A percentile compares a stretch with the other conserved stretches of the same genome.
Evolutionary conservation across 108 stramenopile genomes (phyloP).

Genomic region (Hondaea fermentalgiana): DNA sequence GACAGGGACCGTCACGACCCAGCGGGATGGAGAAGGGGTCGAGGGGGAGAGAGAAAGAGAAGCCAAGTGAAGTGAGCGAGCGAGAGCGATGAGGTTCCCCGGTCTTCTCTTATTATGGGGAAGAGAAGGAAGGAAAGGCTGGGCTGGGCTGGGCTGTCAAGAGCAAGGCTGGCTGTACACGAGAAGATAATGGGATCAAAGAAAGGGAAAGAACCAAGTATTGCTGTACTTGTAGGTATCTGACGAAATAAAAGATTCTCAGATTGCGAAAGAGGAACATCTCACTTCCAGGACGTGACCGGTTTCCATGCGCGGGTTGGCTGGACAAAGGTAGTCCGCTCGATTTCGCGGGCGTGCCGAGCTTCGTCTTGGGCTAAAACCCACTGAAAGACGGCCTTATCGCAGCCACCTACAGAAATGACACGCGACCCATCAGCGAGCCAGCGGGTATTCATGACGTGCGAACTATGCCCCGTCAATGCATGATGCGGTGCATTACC

Average conservation of each 20-base stretch:
- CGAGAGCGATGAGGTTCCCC: too few relatives aligned
- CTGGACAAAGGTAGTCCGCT: not conserved
- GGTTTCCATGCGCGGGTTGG: not conserved
- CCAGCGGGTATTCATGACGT: slow-evolving; percentile 38
- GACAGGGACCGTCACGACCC: too few relatives aligned
- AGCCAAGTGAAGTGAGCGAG: too few relatives aligned
- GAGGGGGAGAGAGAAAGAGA: too few relatives aligned
- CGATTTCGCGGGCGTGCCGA: not conserved
- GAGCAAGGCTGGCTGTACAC: too few relatives aligned
- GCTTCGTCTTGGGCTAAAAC: not conserved
- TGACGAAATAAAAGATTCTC: not conserved
- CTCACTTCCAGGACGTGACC: not conserved
- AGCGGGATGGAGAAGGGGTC: too few relatives aligned
- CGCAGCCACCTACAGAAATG: slow-evolving; percentile 28
- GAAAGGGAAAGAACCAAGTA: too few relatives aligned
- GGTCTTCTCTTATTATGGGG: too few relatives aligned
- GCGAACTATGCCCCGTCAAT: slow-evolving; percentile 26
- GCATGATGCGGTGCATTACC: not conserved
- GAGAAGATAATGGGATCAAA: too few relatives aligned
- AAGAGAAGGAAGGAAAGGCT: too few relatives aligned
- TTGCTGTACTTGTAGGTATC: too few relatives aligned
- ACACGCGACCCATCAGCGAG: slow-evolving; percentile 14
- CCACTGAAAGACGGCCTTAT: slow-evolving; percentile 29
- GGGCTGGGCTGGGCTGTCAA: too few relatives aligned
- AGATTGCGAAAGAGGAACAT: not conserved